Percentiles rank a stretch among this genome's conserved stretches.
Conservation (phyloP, 78 protist species). For the Monosiga brevicollis region DNA sequence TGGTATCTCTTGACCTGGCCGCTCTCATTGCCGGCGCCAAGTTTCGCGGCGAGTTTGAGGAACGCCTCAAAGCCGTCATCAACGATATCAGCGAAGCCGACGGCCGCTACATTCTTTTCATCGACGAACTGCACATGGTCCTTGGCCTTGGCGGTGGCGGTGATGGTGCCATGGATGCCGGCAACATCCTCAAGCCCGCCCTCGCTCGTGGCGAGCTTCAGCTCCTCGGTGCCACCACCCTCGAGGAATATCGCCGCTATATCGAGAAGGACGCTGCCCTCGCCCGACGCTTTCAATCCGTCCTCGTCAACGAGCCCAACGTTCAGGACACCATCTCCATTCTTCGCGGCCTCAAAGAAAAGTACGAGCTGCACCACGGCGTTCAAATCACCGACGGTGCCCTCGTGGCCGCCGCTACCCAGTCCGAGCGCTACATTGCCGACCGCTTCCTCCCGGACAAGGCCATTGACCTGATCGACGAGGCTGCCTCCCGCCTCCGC, state of each 20-base stretch:
- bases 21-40: slow-evolving; percentile 96
- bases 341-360: slow-evolving; percentile 88
- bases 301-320: slow-evolving; percentile 85
- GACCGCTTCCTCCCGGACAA: slow-evolving; percentile 95
- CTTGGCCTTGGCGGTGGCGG: slow-evolving; percentile 53
- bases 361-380: slow-evolving; percentile 88
- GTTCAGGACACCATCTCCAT: slow-evolving; percentile 90
- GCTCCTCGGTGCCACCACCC: slow-evolving; percentile 96
- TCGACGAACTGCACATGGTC: slow-evolving; percentile 96
- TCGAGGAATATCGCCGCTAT: slow-evolving; percentile 87
- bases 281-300: slow-evolving; percentile 93
- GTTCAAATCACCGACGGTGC: slow-evolving; percentile 88
- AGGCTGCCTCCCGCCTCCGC: slow-evolving; percentile 84
- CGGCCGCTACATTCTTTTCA: slow-evolving; percentile 86
- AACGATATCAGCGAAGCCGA: slow-evolving; percentile 77
- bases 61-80: slow-evolving; percentile 90
- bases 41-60: slow-evolving; percentile 98
- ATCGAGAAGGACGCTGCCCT: slow-evolving; percentile 97
- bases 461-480: slow-evolving; percentile 97
- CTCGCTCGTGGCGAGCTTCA: slow-evolving; percentile 96
- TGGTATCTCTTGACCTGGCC: slow-evolving; percentile 88
- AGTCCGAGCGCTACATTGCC: slow-evolving; percentile 85
- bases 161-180: slow-evolving; percentile 96
- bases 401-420: slow-evolving; percentile 85
- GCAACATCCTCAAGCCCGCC: slow-evolving; percentile 93